Conservation (phyloP, 768 basidiomycete species). For the Amanita jacksonii region DNA sequence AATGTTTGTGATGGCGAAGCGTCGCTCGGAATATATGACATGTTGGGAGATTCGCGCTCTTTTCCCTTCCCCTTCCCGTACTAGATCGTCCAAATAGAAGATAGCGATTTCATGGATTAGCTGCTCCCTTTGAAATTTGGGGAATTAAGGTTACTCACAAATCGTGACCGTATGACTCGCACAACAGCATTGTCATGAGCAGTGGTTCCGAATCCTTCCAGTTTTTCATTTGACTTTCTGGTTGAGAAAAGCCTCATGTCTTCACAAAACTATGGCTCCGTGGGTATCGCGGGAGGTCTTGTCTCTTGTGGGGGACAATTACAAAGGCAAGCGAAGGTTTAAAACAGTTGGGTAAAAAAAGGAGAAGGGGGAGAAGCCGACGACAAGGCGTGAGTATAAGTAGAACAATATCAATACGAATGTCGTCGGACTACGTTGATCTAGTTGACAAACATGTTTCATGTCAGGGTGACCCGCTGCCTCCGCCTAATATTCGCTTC, state of each 20-base stretch:
- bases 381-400: slow-evolving; percentile 3
- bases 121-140: background rate
- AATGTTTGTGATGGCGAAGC: slow-evolving; percentile 28
- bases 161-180: slow-evolving; percentile 51
- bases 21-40: slow-evolving; percentile 22
- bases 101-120: background rate
- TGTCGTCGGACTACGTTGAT: too few relatives aligned
- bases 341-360: background rate
- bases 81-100: slow-evolving; percentile 19
- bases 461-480: too few relatives aligned
- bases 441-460: too few relatives aligned
- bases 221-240: slow-evolving; percentile 34
- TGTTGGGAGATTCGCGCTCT: slow-evolving; percentile 32
- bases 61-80: slow-evolving; percentile 52
- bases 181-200: slow-evolving; percentile 38
- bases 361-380: background rate
- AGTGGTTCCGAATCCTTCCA: slow-evolving; percentile 21
- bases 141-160: slow-evolving; percentile 23
- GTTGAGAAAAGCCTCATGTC: slow-evolving; percentile 48
- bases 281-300: too few relatives aligned
- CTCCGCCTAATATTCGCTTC: too few relatives aligned
- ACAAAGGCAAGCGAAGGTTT: background rate
- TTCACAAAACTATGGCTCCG: slow-evolving; percentile 27
- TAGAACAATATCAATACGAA: background rate
- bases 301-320: too few relatives aligned